These are phyloP conservation scores for Salix exigua DNA, from an alignment of 345 rosid genomes.

Conservation along the genomic window DNA sequence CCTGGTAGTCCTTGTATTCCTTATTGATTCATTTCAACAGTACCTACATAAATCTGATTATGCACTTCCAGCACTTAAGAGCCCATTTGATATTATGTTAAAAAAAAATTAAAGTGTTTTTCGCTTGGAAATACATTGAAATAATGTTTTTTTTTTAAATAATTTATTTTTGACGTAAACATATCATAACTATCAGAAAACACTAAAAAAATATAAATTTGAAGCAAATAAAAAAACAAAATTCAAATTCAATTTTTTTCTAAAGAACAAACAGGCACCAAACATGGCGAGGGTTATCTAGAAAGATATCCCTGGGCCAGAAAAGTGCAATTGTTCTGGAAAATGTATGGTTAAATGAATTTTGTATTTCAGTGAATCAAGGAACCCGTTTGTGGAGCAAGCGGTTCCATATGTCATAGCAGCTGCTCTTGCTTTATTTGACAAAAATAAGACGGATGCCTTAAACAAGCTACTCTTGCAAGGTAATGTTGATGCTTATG, in stretches of 20 bases:
- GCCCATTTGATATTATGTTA: too few relatives aligned
- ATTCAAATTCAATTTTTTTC: too few relatives aligned
- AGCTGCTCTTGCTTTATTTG: slow-evolving; percentile 60
- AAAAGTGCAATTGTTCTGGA: neutral
- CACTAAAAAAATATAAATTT: too few relatives aligned
- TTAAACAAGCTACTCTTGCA: slow-evolving; percentile 71
- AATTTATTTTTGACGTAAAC: too few relatives aligned
- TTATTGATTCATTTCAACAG: neutral
- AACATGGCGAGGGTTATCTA: neutral
- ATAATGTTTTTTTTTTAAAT: too few relatives aligned
- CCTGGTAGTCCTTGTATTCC: neutral
- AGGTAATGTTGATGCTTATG: slow-evolving; percentile 38
- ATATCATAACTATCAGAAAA: too few relatives aligned
- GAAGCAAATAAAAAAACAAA: too few relatives aligned
- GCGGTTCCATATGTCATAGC: slow-evolving; percentile 76
- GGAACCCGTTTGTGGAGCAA: slow-evolving; percentile 87
- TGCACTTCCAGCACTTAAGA: neutral
- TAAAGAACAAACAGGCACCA: neutral
- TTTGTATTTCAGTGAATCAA: slow-evolving; percentile 51
- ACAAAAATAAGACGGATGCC: slow-evolving; percentile 48
- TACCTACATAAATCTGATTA: neutral
- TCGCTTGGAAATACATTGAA: too few relatives aligned
- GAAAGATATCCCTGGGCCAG: neutral
- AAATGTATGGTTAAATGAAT: slow-evolving; percentile 1
- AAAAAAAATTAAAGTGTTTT: too few relatives aligned